Evolutionary conservation across 495 filamentous ascomycete genomes (phyloP).

Genomic region (Neurospora sp.): DNA sequence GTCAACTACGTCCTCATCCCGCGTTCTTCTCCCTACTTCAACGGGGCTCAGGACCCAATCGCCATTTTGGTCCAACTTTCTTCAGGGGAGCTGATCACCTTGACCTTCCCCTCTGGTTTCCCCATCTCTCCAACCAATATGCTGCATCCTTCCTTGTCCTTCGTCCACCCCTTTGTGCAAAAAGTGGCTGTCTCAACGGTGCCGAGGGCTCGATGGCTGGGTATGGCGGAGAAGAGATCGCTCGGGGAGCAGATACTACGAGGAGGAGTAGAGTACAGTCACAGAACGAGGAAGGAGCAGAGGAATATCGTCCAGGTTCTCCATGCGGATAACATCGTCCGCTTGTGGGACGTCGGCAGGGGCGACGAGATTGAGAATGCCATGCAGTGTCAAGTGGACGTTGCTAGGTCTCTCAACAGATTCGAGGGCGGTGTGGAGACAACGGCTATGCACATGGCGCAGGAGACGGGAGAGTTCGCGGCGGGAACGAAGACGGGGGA

Average conservation of each 20-base stretch:
- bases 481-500: constrained; percentile 75
- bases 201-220: constrained; percentile 73
- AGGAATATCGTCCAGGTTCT: constrained; percentile 73
- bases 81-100: constrained; percentile 76
- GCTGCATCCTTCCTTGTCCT: constrained; percentile 69
- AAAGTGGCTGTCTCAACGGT: constrained; percentile 55
- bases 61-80: constrained; percentile 67
- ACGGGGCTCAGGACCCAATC: constrained; percentile 80
- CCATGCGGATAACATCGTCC: constrained; percentile 77
- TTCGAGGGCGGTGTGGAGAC: constrained; percentile 63
- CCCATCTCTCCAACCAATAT: constrained; percentile 86
- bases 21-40: constrained; percentile 70
- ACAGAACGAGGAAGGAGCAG: constrained; percentile 61
- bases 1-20: constrained; percentile 79
- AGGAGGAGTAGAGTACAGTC: constrained; percentile 62
- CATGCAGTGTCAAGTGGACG: constrained; percentile 70
- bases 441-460: constrained; percentile 61
- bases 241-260: constrained; percentile 64
- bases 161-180: constrained; percentile 81
- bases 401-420: constrained; percentile 71
- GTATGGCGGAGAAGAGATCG: constrained; percentile 65
- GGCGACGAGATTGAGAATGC: constrained; percentile 89
- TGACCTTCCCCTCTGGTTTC: constrained; percentile 86
- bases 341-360: constrained; percentile 84
- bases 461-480: constrained; percentile 72